phyloP scores from a whole-genome alignment of 2,329 filamentous ascomycete genomes.

The Aspergillus versicolor region DNA sequence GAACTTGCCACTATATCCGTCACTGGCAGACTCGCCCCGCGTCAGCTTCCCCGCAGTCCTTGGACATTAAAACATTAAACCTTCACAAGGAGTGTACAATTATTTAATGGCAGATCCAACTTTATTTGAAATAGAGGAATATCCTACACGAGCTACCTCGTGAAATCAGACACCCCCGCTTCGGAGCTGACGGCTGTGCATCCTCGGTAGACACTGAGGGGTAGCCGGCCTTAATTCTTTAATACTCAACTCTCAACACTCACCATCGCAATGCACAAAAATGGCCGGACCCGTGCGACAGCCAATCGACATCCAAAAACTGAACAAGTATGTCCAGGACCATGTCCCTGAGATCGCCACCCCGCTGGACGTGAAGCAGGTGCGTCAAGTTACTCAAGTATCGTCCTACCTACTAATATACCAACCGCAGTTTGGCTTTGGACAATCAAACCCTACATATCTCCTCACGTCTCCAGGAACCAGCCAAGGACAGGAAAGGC shows the following conservation, averaged over 20 bases:
- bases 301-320: constrained; percentile 76
- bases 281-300: constrained; percentile 91
- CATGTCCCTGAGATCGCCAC: constrained; percentile 79
- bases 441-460: constrained; percentile 97
- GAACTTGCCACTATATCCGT: too few relatives aligned
- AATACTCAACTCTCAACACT: too few relatives aligned
- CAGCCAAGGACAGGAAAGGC: constrained; percentile 50
- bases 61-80: background rate
- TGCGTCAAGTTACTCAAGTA: constrained; percentile 34
- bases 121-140: background rate
- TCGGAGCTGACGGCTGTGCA: too few relatives aligned
- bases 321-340: constrained; percentile 74
- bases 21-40: background rate
- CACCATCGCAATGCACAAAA: too few relatives aligned
- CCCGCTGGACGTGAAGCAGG: constrained; percentile 87
- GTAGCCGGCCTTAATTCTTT: too few relatives aligned
- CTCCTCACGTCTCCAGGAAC: constrained; percentile 64
- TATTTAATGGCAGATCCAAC: background rate
- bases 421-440: constrained; percentile 70
- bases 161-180: too few relatives aligned
- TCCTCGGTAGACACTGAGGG: too few relatives aligned
- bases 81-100: background rate
- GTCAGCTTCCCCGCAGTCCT: background rate
- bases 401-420: too few relatives aligned
- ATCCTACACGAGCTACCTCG: too few relatives aligned